These are phyloP conservation scores for Coprinopsis marcescibilis DNA, from an alignment of 768 basidiomycete species.

Conservation along the genomic window DNA sequence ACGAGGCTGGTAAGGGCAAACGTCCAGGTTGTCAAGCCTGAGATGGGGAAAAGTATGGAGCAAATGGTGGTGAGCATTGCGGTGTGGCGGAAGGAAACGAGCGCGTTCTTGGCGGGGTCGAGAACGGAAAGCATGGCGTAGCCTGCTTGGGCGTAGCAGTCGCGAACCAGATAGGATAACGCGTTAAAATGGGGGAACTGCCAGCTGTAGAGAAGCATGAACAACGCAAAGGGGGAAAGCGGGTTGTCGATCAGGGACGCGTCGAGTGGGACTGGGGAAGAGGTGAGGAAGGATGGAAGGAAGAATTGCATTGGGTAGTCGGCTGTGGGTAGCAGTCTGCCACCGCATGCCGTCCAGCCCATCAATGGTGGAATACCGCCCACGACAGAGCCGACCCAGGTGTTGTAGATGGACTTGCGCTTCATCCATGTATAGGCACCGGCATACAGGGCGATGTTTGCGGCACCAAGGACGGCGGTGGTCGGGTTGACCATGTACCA, in stretches of 20 bases:
- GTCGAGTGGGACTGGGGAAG: slow-evolving; percentile 30
- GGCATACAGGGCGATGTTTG: slow-evolving; percentile 86
- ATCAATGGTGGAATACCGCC: slow-evolving; percentile 92
- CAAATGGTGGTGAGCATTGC: slow-evolving; percentile 72
- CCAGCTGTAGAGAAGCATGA: slow-evolving; percentile 89
- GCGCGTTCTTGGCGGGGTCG: slow-evolving; percentile 70
- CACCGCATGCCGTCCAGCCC: slow-evolving; percentile 97
- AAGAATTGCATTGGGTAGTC: slow-evolving; percentile 54
- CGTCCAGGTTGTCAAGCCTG: slow-evolving; percentile 88
- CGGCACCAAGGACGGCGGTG: slow-evolving; percentile 76
- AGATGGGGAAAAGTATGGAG: slow-evolving; percentile 75
- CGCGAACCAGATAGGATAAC: slow-evolving; percentile 81
- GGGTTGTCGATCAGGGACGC: slow-evolving; percentile 67
- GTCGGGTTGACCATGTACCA: slow-evolving; percentile 81
- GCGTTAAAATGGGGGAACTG: slow-evolving; percentile 99
- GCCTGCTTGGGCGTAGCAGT: slow-evolving; percentile 87
- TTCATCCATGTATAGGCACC: slow-evolving; percentile 92
- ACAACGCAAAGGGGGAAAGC: slow-evolving; percentile 73
- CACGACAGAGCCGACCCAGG: slow-evolving; percentile 92
- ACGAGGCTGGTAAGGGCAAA: slow-evolving; percentile 74
- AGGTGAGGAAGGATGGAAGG: slow-evolving; percentile 54
- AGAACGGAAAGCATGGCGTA: slow-evolving; percentile 90
- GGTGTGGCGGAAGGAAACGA: slow-evolving; percentile 82
- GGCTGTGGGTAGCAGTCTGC: slow-evolving; percentile 60
- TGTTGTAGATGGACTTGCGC: slow-evolving; percentile 74